Conservation (phyloP, 2,329 filamentous ascomycete genomes). For the Claviceps paspali region DNA sequence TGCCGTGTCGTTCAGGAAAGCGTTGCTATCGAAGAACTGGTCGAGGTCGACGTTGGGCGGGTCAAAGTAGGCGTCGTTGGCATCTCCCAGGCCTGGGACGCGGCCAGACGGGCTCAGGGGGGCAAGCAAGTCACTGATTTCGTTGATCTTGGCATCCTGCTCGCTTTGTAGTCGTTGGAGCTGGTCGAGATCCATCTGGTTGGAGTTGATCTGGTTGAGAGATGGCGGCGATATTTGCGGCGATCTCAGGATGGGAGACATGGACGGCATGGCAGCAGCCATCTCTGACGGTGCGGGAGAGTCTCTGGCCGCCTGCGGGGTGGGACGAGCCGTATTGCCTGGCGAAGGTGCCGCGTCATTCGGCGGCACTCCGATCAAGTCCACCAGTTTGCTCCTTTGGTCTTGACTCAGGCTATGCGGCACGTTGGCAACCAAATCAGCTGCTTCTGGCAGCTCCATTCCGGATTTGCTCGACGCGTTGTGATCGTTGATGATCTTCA, state of each 20-base stretch:
- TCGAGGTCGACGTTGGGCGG: slow-evolving; percentile 30
- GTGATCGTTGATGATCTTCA: slow-evolving; percentile 50
- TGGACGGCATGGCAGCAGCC: slow-evolving; percentile 18
- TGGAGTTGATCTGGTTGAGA: slow-evolving; percentile 50
- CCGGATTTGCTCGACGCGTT: slow-evolving; percentile 36
- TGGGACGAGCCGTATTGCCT: too few relatives aligned
- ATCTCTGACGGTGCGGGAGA: slow-evolving; percentile 13
- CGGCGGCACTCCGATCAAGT: slow-evolving; percentile 38
- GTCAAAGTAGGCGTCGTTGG: slow-evolving; percentile 20
- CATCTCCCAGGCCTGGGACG: slow-evolving; percentile 52
- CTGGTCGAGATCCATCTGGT: slow-evolving; percentile 61
- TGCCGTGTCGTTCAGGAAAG: slow-evolving; percentile 21
- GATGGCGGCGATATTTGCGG: slow-evolving; percentile 19
- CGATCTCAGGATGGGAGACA: slow-evolving; percentile 35
- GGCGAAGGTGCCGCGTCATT: slow-evolving; percentile 7
- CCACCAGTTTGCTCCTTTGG: slow-evolving; percentile 42
- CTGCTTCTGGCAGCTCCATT: slow-evolving; percentile 36
- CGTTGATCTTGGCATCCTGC: slow-evolving; percentile 62
- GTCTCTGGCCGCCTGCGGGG: slow-evolving; percentile 8
- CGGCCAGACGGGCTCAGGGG: slow-evolving; percentile 68
- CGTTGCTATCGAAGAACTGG: slow-evolving; percentile 33
- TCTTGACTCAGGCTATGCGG: slow-evolving; percentile 39
- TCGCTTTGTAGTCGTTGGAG: slow-evolving; percentile 66
- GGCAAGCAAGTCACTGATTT: slow-evolving; percentile 57
- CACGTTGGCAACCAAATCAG: slow-evolving; percentile 35